Evolutionary conservation across 768 basidiomycete species (phyloP).

Genomic region (Butyriboletus loyo): DNA sequence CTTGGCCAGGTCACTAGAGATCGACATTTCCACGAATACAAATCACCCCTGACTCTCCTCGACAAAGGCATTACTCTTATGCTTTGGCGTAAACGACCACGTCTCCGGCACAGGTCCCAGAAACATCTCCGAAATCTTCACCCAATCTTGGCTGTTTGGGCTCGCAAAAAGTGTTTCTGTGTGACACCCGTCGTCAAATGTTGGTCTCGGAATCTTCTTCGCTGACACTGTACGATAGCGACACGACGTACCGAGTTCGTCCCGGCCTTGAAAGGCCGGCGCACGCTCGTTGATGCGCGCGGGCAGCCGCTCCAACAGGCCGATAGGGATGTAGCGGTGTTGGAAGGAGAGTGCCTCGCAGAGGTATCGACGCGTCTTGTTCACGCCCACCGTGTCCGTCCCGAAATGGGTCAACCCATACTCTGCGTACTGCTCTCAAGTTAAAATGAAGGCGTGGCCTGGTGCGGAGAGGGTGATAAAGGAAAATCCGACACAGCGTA

Average conservation of each 20-base stretch:
- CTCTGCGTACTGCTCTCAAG: slow-evolving; percentile 66
- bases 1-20: too few species aligned
- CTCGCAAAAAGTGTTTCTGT: slow-evolving; percentile 84
- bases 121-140: slow-evolving; percentile 94
- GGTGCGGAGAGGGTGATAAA: background rate
- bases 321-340: slow-evolving; percentile 93
- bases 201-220: background rate
- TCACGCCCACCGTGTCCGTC: slow-evolving; percentile 84
- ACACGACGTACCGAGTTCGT: slow-evolving; percentile 70
- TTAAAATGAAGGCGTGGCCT: background rate
- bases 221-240: too few species aligned
- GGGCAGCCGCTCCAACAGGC: slow-evolving; percentile 81
- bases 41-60: slow-evolving; percentile 60
- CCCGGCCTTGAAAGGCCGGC: slow-evolving; percentile 81
- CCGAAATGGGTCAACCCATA: slow-evolving; percentile 86
- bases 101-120: slow-evolving; percentile 80
- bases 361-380: slow-evolving; percentile 87
- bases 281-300: slow-evolving; percentile 86
- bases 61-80: slow-evolving; percentile 82
- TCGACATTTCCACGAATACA: too few species aligned
- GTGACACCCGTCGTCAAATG: background rate
- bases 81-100: slow-evolving; percentile 89
- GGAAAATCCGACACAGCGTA: slow-evolving; percentile 30
- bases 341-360: slow-evolving; percentile 96
- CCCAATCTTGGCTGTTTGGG: slow-evolving; percentile 80